A percentile compares a stretch with the other conserved stretches of the same genome.
These are phyloP conservation scores for Penicillium corylophilum DNA, from an alignment of 2,329 filamentous ascomycete genomes.

Conservation along the genomic window DNA sequence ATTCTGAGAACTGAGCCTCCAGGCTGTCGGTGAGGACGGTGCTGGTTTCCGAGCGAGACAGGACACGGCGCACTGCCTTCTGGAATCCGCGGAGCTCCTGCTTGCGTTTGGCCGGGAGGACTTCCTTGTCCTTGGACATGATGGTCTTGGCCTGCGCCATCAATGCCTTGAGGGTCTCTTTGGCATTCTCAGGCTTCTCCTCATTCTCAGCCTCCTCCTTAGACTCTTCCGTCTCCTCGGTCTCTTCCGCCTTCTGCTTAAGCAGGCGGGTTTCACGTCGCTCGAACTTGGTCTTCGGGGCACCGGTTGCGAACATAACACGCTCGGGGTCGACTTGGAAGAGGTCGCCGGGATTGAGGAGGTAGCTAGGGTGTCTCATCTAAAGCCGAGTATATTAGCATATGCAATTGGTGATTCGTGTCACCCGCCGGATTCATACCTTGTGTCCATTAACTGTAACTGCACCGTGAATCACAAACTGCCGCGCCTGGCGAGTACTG, in stretches of 20 bases:
- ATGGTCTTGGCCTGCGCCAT: conserved; percentile 60
- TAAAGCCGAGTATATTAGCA: conserved; percentile 37
- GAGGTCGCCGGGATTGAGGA: conserved; percentile 95
- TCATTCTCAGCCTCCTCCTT: conserved; percentile 27
- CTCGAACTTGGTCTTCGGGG: conserved; percentile 57
- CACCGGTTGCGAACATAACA: conserved; percentile 84
- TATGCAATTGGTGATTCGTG: not conserved
- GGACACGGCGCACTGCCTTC: conserved; percentile 61
- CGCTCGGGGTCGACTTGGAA: conserved; percentile 91
- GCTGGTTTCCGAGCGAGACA: conserved; percentile 54
- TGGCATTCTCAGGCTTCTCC: conserved; percentile 43
- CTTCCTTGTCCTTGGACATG: conserved; percentile 52
- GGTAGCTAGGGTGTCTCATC: conserved; percentile 91
- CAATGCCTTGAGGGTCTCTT: conserved; percentile 54
- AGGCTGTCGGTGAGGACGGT: conserved; percentile 49
- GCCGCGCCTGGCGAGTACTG: conserved; percentile 85
- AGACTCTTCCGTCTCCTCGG: conserved; percentile 29
- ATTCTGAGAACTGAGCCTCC: conserved; percentile 55
- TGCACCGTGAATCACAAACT: conserved; percentile 88
- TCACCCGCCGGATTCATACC: conserved; percentile 50
- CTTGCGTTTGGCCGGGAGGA: conserved; percentile 69
- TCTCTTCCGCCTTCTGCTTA: conserved; percentile 24
- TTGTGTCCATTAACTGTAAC: conserved; percentile 97
- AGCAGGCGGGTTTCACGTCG: conserved; percentile 37
- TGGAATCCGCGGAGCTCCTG: conserved; percentile 72